phyloP scores from a whole-genome alignment of 768 basidiomycete species.

The Trametes cingulata region DNA sequence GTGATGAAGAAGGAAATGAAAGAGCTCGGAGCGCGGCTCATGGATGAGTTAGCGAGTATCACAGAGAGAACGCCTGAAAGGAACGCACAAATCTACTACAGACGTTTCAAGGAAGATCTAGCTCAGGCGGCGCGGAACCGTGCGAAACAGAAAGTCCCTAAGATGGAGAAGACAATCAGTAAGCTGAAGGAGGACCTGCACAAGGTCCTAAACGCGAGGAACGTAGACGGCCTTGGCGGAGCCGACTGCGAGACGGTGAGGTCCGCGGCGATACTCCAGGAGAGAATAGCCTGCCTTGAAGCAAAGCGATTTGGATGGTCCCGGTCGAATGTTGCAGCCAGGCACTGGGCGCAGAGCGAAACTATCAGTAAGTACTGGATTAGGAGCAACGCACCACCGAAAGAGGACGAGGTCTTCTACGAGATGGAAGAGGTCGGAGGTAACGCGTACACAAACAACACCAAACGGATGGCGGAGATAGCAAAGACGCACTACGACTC shows the following conservation, averaged over 20 bases:
- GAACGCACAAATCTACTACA: not conserved
- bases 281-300: not conserved
- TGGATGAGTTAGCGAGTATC: not conserved
- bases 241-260: not conserved
- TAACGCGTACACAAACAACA: not conserved
- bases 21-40: not conserved
- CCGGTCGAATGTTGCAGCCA: not conserved
- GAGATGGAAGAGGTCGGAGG: not conserved
- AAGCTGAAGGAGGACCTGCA: not conserved
- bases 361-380: not conserved
- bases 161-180: not conserved
- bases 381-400: not conserved
- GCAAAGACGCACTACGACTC: not conserved
- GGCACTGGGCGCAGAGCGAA: not conserved
- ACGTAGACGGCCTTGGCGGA: not conserved
- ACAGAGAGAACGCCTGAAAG: not conserved
- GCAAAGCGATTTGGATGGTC: not conserved
- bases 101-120: not conserved
- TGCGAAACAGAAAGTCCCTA: not conserved
- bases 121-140: not conserved
- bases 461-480: not conserved
- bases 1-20: not conserved
- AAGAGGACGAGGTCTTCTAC: not conserved
- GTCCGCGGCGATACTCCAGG: not conserved
- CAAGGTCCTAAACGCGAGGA: not conserved